A percentile compares a stretch with the other conserved stretches of the same genome.
Conservation (phyloP, 495 filamentous ascomycete genomes). For the Neurospora sp. region DNA sequence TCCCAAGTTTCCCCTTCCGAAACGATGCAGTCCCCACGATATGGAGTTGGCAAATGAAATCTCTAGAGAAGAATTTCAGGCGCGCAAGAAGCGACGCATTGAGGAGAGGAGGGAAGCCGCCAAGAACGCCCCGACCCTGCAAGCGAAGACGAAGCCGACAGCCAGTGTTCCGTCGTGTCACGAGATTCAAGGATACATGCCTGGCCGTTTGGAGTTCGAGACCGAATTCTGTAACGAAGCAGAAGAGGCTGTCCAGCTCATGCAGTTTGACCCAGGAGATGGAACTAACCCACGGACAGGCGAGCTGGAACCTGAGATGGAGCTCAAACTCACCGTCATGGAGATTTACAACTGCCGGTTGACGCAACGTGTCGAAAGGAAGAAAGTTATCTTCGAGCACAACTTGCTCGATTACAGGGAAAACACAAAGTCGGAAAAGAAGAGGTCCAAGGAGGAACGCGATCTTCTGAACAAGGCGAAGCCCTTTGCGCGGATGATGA, state of each 20-base stretch:
- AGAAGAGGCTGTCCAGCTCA: conserved; percentile 94
- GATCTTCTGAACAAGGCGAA: conserved; percentile 88
- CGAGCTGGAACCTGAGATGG: conserved; percentile 85
- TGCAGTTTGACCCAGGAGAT: conserved; percentile 95
- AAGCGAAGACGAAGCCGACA: conserved; percentile 91
- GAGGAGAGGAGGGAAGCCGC: conserved; percentile 84
- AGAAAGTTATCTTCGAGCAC: conserved; percentile 95
- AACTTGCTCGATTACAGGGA: conserved; percentile 85
- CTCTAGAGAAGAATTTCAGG: conserved; percentile 85
- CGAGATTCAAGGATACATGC: conserved; percentile 98
- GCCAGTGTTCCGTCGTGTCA: conserved; percentile 90
- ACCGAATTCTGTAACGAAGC: conserved; percentile 96
- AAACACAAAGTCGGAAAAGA: conserved; percentile 81
- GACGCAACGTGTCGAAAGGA: conserved; percentile 85
- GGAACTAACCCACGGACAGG: conserved; percentile 75
- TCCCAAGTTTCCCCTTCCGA: conserved; percentile 72
- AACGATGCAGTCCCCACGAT: conserved; percentile 71
- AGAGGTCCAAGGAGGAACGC: conserved; percentile 86
- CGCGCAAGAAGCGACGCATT: conserved; percentile 87
- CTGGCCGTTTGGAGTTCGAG: conserved; percentile 93
- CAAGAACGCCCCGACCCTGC: conserved; percentile 70
- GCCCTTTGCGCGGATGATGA: conserved; percentile 96
- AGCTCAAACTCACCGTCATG: conserved; percentile 95
- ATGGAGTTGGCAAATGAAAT: conserved; percentile 64
- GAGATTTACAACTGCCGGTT: conserved; percentile 95